These are phyloP conservation scores for Hysterangium stoloniferum DNA, from an alignment of 768 basidiomycete species.

Conservation along the genomic window DNA sequence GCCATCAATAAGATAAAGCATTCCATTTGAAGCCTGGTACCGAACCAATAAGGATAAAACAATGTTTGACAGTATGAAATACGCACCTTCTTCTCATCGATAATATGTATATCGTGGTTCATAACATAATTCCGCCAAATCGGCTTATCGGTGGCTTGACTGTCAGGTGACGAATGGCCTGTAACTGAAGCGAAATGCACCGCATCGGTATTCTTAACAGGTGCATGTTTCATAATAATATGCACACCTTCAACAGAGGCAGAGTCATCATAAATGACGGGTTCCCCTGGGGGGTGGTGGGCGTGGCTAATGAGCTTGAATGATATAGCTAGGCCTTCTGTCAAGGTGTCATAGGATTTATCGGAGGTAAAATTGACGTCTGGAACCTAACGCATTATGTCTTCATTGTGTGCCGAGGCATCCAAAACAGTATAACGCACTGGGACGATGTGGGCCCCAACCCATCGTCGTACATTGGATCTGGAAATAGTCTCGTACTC, in stretches of 20 bases:
- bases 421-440: slow-evolving; percentile 33
- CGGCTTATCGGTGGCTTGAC: not conserved
- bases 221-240: not conserved
- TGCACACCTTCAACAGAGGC: not conserved
- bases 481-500: slow-evolving; percentile 54
- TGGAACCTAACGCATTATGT: not conserved
- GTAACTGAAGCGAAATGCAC: slow-evolving; percentile 14
- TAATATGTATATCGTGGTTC: slow-evolving; percentile 47
- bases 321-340: slow-evolving; percentile 48
- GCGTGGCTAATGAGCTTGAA: slow-evolving; percentile 29
- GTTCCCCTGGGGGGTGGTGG: not conserved
- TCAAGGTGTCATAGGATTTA: slow-evolving; percentile 47
- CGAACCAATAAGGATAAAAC: not conserved
- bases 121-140: slow-evolving; percentile 52
- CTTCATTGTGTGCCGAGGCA: not conserved
- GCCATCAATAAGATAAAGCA: slow-evolving; percentile 52
- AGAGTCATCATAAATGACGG: not conserved
- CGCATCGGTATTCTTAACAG: not conserved
- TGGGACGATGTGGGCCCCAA: slow-evolving; percentile 77
- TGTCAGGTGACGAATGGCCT: slow-evolving; percentile 24
- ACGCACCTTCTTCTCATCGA: slow-evolving; percentile 54
- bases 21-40: slow-evolving; percentile 44
- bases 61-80: not conserved
- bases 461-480: slow-evolving; percentile 71
- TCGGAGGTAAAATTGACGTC: slow-evolving; percentile 18